These are phyloP conservation scores for Fraxinus baroniana DNA, from an alignment of 305 asterid species.

Conservation along the genomic window DNA sequence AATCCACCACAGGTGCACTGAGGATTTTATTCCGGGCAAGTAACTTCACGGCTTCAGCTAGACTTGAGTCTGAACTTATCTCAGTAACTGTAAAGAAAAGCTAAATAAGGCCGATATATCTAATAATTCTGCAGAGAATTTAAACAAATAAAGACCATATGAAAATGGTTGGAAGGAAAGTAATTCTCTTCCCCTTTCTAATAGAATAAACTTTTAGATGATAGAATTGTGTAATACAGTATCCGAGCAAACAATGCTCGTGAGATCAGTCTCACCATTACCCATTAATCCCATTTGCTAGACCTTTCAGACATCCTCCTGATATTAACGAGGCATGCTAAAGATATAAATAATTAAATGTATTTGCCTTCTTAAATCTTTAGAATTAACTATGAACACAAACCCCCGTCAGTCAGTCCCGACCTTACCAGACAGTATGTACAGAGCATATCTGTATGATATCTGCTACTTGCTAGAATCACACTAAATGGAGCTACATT, in stretches of 20 bases:
- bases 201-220: not conserved
- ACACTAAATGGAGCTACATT: not conserved
- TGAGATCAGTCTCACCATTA: not conserved
- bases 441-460: not conserved
- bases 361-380: not conserved
- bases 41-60: slow-evolving; percentile 86
- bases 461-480: not conserved
- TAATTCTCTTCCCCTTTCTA: not conserved
- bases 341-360: not conserved
- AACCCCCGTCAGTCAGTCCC: not conserved
- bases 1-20: slow-evolving; percentile 90
- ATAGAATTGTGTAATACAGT: not conserved
- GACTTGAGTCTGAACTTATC: slow-evolving; percentile 71
- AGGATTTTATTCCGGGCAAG: slow-evolving; percentile 69
- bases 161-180: not conserved
- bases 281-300: not conserved
- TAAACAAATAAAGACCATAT: not conserved
- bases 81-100: slow-evolving; percentile 50
- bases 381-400: not conserved
- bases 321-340: not conserved
- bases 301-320: not conserved
- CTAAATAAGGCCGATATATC: not conserved
- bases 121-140: not conserved
- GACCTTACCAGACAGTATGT: not conserved
- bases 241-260: not conserved